Evolutionary conservation across 2,329 filamentous ascomycete species (phyloP), one percentile per base, ranked within the genome.

Genomic region (Talaromyces sp.): DNA sequence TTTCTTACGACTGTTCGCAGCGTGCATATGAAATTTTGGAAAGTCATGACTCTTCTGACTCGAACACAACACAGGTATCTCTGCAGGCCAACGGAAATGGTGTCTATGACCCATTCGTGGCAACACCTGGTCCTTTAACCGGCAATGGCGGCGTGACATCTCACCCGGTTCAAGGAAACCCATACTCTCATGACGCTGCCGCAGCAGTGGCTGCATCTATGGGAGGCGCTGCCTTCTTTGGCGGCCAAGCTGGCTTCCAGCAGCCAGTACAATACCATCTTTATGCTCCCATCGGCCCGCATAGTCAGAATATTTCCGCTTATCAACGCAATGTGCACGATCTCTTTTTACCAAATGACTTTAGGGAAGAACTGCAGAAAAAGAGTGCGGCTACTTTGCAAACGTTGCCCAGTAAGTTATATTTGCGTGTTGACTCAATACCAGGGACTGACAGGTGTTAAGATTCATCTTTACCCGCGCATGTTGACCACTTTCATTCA

Each of bases 251-350:
- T 60, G 79, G 80, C 58, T 87, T 85, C 69, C 82, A 85, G 21
- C 87, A 89, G 65, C 89, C 89, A 24, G 85, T 87, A 6, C 90
- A 93, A 79, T 96, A 97, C 72, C 94, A 99, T 73, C 83, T 96
- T 12, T 99, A 99, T 74, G 90, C 91, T 32, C 92, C 92, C 0
- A 84, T 92, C 60, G 91, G 91, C 6, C 87, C 90, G n/a, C 85
- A 92, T 71, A 85, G 87, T 62, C 89, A 93, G 63, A 91, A 91
- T 64, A 81, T 96, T 31, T 81, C 90, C 65, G 86, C 89, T 2
- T 96, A 96, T 70, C 93, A 99, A 72, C 86, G 91, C 61, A 88
- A 88, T 60, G 87, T 90, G 1, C 91, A 95, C 70, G 92, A 97
- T 70, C 90, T 97, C 65, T 99, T 99, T 74, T 84, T 97, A 48